Base-by-base conservation (phyloP, 1,284 basidiomycete genomes). In the Cutaneotrichosporon arboriforme region DNA sequence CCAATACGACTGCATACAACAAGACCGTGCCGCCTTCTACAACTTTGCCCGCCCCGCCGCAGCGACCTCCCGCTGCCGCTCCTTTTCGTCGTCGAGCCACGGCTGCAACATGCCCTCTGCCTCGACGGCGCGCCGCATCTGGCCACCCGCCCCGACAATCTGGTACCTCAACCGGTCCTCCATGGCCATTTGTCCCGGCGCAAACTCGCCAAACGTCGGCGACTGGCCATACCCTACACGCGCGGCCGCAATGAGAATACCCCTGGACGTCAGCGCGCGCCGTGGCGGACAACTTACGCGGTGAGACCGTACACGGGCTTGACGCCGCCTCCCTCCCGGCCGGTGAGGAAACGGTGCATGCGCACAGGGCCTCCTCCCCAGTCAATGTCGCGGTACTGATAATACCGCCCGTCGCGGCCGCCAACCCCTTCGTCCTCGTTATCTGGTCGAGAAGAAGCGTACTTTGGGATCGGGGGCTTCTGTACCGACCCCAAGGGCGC, bases 281-380 rank as follows among this genome's bases (percentile, higher is more conserved):
- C 23, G 21, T 5, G 26, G 26, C 7, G 26, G 10, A 10, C 7
- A 8, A 51, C 58, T 54, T 49, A 90, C 87, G 87, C 82, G 45
- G 89, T 91, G 14, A 90, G 74, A 3, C 88, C 88, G 59, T 83
- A 88, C 1, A 91, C 82, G 14, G 88, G 89, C 63, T 88, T 89
- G 17, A 88, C 81, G 0, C 87, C 87, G 15, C 84, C 83, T 4
- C 80, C 82, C 69, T 91, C 88, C 37, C 87, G 75, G 0, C 88
- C 88, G 0, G 88, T 91, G 39, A 90, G 76, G 74, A 91, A 90
- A 14, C 79, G 77, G 72, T 91, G 88, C 64, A 84, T 79, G 20
- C 87, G 78, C 13, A 83, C 65, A n/a, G 53, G 59, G 8, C 62
- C 60, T 9, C 54, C 41, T 7, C 76, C 75, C 67, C 80, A 82